Conservation (phyloP, 2,329 filamentous ascomycete genomes). For the Fusarium sp. region DNA sequence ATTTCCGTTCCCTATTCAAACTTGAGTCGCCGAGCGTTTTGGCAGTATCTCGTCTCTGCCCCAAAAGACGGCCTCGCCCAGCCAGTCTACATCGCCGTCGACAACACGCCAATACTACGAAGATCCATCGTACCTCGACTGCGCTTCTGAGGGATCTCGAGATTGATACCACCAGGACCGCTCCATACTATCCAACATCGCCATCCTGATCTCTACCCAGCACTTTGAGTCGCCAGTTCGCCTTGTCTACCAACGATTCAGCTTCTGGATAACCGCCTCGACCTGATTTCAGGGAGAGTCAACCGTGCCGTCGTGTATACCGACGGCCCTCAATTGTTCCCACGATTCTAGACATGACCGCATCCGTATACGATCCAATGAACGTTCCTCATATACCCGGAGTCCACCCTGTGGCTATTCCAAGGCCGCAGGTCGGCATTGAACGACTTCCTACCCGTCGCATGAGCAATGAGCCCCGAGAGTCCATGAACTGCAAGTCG, state of each 20-base stretch:
- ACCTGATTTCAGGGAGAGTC: background rate
- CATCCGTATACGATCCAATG: conserved; percentile 52
- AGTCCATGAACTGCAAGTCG: conserved; percentile 96
- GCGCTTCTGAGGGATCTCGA: conserved; percentile 23
- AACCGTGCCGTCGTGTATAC: background rate
- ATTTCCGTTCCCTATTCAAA: conserved; percentile 33
- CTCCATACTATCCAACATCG: conserved; percentile 9
- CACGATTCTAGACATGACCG: conserved; percentile 48
- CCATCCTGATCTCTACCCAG: conserved; percentile 4
- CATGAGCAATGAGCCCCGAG: conserved; percentile 76
- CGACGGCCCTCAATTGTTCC: conserved; percentile 1
- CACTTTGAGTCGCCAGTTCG: background rate
- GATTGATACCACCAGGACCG: conserved; percentile 17
- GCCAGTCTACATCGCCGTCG: conserved; percentile 23
- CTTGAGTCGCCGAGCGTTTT: conserved; percentile 28
- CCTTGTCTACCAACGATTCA: background rate
- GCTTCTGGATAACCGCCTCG: background rate
- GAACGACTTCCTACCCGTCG: conserved; percentile 77
- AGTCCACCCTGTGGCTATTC: conserved; percentile 64
- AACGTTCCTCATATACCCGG: conserved; percentile 54
- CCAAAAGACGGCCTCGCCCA: conserved; percentile 12
- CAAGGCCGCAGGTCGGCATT: conserved; percentile 80
- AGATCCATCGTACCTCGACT: conserved; percentile 12
- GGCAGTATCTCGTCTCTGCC: conserved; percentile 20
- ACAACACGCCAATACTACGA: conserved; percentile 12